These are phyloP conservation scores for Fagus sylvatica DNA, from an alignment of 306 rosid species.

Conservation along the genomic window DNA sequence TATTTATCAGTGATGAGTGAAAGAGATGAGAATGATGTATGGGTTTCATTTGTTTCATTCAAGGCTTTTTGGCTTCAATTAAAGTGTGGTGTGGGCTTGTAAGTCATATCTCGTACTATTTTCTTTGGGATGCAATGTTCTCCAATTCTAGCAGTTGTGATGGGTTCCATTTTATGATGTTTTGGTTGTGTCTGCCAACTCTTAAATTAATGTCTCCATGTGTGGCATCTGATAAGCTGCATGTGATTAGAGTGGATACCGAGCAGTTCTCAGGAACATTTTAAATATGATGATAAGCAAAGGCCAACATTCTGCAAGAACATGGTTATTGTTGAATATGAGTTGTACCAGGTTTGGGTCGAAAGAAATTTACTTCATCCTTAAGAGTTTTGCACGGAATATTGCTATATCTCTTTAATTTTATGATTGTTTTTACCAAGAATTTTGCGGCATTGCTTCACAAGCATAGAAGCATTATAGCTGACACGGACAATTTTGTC, in stretches of 20 bases:
- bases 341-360: neutral
- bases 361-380: neutral
- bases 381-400: neutral
- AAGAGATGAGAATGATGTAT: no score
- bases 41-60: no score
- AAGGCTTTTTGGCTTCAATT: no score
- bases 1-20: no score
- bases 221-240: neutral
- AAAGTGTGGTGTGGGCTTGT: no score
- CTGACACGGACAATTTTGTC: neutral
- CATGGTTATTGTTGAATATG: neutral
- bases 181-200: neutral
- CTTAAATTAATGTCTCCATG: neutral
- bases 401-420: neutral
- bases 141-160: conserved; percentile 1
- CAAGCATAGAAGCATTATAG: neutral
- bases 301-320: neutral
- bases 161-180: no score
- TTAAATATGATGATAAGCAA: conserved; percentile 5
- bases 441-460: conserved; percentile 3
- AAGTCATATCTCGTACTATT: no score
- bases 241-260: neutral
- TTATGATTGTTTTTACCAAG: neutral
- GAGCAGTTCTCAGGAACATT: conserved; percentile 9
- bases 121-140: no score